phyloP scores from a whole-genome alignment of 1,284 basidiomycete species.

The Nidula niveotomentosa region DNA sequence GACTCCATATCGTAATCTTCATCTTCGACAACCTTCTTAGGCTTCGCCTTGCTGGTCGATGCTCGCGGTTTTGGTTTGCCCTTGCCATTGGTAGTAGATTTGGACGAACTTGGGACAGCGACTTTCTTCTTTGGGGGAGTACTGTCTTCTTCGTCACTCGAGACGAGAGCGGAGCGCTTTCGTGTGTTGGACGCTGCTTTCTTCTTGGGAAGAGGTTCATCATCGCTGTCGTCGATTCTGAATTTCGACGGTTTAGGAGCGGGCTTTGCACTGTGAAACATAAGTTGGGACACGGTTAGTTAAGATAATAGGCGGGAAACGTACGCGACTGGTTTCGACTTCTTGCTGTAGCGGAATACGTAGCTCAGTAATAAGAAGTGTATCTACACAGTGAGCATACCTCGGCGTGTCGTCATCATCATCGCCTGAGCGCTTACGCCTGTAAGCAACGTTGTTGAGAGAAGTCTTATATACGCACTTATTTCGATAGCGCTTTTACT shows the following conservation, averaged over 20 bases:
- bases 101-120: constrained; percentile 25
- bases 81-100: constrained; percentile 10
- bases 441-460: background rate
- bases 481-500: constrained; percentile 24
- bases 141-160: constrained; percentile 26
- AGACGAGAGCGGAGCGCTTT: constrained; percentile 17
- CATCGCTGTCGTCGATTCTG: constrained; percentile 1
- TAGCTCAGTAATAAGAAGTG: background rate
- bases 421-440: constrained; percentile 9
- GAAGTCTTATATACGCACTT: constrained; percentile 20
- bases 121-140: constrained; percentile 44
- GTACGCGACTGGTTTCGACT: background rate
- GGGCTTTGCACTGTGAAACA: background rate
- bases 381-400: constrained; percentile 1
- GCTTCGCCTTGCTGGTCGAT: constrained; percentile 16
- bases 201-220: constrained; percentile 9
- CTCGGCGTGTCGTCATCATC: constrained; percentile 10
- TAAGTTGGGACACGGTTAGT: background rate
- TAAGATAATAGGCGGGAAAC: background rate
- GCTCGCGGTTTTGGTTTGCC: constrained; percentile 18
- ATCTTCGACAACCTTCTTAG: constrained; percentile 20
- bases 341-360: background rate
- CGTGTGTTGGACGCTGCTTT: constrained; percentile 9
- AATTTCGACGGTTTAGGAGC: background rate
- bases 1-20: constrained; percentile 23